A percentile compares a stretch with the other conserved stretches of the same genome.
Evolutionary conservation across 225 moss, liverwort and hornwort genomes (phyloP).

Genomic region (Ulota crispa): DNA sequence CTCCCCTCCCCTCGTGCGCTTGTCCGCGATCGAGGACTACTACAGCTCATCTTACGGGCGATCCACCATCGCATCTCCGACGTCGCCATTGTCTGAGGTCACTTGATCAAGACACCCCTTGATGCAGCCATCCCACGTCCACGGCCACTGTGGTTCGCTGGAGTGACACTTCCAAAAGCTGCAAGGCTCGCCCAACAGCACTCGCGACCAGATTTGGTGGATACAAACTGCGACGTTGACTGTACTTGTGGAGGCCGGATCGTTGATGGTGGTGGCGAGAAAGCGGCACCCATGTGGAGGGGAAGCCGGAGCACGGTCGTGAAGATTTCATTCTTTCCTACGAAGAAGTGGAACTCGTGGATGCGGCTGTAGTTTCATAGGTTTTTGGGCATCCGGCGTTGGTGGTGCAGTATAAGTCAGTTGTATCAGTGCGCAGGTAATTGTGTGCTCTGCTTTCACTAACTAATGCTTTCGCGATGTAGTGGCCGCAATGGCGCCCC

Average conservation of each 20-base stretch:
- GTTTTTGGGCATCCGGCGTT: conserved; percentile 10
- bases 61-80: not conserved
- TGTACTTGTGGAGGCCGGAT: not conserved
- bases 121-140: not conserved
- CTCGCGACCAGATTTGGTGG: not conserved
- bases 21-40: conserved; percentile 8
- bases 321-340: not conserved
- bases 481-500: not conserved
- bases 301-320: not conserved
- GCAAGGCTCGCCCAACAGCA: not conserved
- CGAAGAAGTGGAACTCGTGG: not conserved
- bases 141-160: not conserved
- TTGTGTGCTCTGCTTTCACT: conserved; percentile 4
- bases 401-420: not conserved
- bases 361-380: conserved; percentile 29
- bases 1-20: conserved; percentile 25
- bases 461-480: not conserved
- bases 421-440: not conserved
- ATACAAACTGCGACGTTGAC: not conserved
- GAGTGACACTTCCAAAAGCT: not conserved
- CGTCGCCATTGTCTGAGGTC: not conserved
- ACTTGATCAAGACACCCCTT: not conserved
- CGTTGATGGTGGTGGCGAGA: not conserved
- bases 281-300: not conserved
- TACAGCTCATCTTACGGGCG: not conserved